Evolutionary conservation across 192 early-diverging fungal genomes (phyloP).

Genomic region (Blastocladiella britannica): DNA sequence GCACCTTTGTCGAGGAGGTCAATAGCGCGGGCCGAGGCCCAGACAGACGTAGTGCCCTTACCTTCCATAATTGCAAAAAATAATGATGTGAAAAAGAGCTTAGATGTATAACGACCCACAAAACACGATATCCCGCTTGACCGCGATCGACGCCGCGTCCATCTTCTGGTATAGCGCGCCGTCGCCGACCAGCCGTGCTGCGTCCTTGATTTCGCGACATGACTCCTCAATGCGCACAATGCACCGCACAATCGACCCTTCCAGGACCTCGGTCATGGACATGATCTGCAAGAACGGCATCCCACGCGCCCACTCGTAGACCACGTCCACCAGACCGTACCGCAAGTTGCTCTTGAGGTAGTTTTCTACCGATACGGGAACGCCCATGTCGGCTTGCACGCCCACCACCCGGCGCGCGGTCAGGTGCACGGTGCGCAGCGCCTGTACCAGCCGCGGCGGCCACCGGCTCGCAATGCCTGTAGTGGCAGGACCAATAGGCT

Average conservation of each 20-base stretch:
- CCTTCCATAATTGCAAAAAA: too few species aligned
- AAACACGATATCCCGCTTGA: conserved; percentile 93
- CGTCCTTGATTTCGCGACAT: conserved; percentile 64
- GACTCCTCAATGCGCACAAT: conserved; percentile 87
- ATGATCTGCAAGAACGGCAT: conserved; percentile 80
- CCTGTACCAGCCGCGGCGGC: neutral
- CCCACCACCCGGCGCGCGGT: conserved; percentile 1
- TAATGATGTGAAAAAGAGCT: too few species aligned
- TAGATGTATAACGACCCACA: too few species aligned
- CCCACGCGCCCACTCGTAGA: conserved; percentile 94
- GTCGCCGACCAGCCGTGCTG: conserved; percentile 77
- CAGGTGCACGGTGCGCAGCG: neutral
- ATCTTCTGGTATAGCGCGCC: conserved; percentile 71
- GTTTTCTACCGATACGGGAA: neutral
- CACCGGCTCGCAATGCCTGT: too few species aligned
- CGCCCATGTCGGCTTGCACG: neutral
- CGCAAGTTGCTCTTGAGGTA: conserved; percentile 18
- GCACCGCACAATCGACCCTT: conserved; percentile 84
- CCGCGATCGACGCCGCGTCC: conserved; percentile 63
- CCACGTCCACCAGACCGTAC: conserved; percentile 85
- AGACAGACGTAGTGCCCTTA: too few species aligned
- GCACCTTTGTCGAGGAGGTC: too few species aligned
- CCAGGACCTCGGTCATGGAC: conserved; percentile 77
- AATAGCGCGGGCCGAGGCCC: too few species aligned
- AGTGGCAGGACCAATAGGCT: too few species aligned